Evolutionary conservation across 768 basidiomycete species (phyloP), one percentile per base, ranked within the genome.

Genomic region (Tricholoma furcatifolium): DNA sequence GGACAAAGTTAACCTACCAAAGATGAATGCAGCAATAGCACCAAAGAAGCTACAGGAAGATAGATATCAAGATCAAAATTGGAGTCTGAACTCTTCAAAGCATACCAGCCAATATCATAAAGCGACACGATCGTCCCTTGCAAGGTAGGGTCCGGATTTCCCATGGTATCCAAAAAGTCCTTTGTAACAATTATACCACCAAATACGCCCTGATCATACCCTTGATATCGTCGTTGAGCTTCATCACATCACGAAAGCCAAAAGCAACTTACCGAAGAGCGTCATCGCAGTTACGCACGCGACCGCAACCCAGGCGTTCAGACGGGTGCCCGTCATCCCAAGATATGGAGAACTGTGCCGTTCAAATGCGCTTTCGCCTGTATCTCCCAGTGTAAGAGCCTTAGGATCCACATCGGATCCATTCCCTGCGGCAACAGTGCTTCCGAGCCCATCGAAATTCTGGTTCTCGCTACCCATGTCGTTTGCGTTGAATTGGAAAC

Each of bases 201-300:
- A 55, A 77, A 80, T 17, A 80, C 76, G n/a, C 77, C 78, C 50
- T 78, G 78, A 60, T 80, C 77, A 60, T 80, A 78, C 20, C 78
- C 75, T 76, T 24, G 14, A 17, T 3, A 43, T 43, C 17, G 21
- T 0, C 12, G 41, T 18, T 17, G 39, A 27, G 7, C 14, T 39
- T 35, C 15, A 41, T 4, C n/a, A 17, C 9, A 18, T 3, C 36
- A 38, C 5, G 36, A 38, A 12, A 11, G 7, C 15, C 9, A 23
- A 6, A 11, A 9, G 4, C 65, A 4, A 50, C 69, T 38, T 47
- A 76, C 77, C 78, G 55, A 79, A 80, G 1, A 80, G 67, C 2
- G 74, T 74, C 78, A 80, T 80, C 7, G 77, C 77, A 9, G 77
- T 77, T 11, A 74, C 76, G 55, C 78, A 80, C 12, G 77, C 76